These are phyloP conservation scores for Populus hybrid DNA, from an alignment of 441 rosid genomes.

Conservation along the genomic window DNA sequence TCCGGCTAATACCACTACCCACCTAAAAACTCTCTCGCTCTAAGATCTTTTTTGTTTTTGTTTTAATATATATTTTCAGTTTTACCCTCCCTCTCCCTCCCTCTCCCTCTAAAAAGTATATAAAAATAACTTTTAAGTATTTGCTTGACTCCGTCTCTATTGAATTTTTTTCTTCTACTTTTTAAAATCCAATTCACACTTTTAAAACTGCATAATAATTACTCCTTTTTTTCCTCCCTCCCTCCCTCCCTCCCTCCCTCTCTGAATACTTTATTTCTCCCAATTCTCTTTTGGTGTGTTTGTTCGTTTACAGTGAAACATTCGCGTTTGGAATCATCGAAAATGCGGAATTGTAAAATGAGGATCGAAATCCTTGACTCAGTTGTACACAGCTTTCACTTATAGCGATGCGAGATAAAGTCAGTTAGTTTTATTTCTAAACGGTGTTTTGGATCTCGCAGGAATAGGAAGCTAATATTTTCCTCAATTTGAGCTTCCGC, in stretches of 20 bases:
- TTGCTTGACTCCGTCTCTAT: neutral
- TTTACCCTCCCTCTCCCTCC: neutral
- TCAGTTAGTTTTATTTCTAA: slow-evolving; percentile 21
- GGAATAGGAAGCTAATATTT: slow-evolving; percentile 32
- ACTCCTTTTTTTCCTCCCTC: neutral
- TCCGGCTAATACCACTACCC: slow-evolving; percentile 2
- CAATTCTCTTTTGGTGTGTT: neutral
- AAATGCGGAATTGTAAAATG: slow-evolving; percentile 15
- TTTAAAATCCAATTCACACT: neutral
- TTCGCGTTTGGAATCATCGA: slow-evolving; percentile 11
- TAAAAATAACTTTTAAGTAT: neutral
- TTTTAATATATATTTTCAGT: neutral
- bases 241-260: too few relatives aligned
- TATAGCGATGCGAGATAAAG: slow-evolving; percentile 28
- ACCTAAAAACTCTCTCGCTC: neutral
- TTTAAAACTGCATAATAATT: neutral
- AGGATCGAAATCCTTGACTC: slow-evolving; percentile 17
- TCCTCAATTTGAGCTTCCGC: slow-evolving; percentile 31
- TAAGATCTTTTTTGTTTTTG: too few relatives aligned
- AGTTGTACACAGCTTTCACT: slow-evolving; percentile 11
- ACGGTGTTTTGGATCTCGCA: slow-evolving; percentile 27
- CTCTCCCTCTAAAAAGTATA: neutral
- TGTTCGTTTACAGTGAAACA: slow-evolving; percentile 4
- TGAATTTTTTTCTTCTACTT: too few relatives aligned
- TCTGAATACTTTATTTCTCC: neutral